phyloP scores from a whole-genome alignment of 140 eudicot species.

The Senecio squalidus region DNA sequence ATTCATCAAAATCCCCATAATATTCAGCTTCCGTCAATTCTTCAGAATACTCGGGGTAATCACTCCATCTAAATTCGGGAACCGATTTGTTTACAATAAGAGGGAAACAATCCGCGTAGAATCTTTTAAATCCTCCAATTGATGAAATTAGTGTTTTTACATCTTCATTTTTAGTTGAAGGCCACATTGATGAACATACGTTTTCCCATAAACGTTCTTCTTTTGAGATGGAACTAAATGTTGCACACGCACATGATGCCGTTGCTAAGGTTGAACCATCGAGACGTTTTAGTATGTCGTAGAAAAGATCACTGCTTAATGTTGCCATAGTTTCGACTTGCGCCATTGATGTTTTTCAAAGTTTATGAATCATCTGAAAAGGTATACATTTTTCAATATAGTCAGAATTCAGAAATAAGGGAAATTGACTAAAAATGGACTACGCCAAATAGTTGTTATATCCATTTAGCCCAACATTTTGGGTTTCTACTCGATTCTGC shows the following conservation, averaged over 20 bases:
- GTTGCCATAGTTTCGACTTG: constrained; percentile 50
- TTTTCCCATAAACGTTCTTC: constrained; percentile 93
- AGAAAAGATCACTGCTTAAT: constrained; percentile 71
- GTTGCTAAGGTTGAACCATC: constrained; percentile 90
- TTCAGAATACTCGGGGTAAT: constrained; percentile 55
- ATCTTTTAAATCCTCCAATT: constrained; percentile 83
- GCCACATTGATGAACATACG: constrained; percentile 82
- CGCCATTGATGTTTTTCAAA: constrained; percentile 41
- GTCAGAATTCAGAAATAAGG: neutral
- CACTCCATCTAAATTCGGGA: constrained; percentile 48
- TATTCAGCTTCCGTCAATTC: constrained; percentile 88
- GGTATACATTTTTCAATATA: neutral
- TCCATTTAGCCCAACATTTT: neutral
- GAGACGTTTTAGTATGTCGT: constrained; percentile 78
- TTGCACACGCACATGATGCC: constrained; percentile 88
- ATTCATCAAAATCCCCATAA: constrained; percentile 76
- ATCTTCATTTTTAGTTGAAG: constrained; percentile 79
- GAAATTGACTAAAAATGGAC: neutral
- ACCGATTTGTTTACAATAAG: constrained; percentile 81
- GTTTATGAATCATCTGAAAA: constrained; percentile 41
- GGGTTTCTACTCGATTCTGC: too few relatives aligned
- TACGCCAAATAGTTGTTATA: neutral
- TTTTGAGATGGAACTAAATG: constrained; percentile 67
- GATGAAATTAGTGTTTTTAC: constrained; percentile 50
- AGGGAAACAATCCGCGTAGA: constrained; percentile 88